Conservation (phyloP, 2,329 filamentous ascomycete genomes). For the Hypocrella siamensis region DNA sequence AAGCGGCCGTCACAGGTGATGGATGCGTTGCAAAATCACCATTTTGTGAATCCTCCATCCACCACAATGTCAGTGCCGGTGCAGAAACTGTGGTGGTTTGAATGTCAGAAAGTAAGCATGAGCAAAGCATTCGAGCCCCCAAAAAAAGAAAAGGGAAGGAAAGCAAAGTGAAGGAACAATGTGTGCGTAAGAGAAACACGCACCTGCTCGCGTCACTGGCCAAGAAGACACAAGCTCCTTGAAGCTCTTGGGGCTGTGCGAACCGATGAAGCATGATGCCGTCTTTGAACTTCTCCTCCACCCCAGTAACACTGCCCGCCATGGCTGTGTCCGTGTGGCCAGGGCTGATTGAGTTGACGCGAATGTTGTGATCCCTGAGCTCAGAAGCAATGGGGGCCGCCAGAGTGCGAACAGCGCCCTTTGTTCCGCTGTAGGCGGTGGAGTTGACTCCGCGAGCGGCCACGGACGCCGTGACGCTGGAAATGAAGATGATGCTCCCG, state of each 20-base stretch:
- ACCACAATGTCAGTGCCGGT: constrained; percentile 29
- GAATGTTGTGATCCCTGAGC: constrained; percentile 21
- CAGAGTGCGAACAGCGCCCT: constrained; percentile 11
- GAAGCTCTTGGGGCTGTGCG: constrained; percentile 32
- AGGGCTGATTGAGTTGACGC: constrained; percentile 30
- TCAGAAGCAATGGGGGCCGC: constrained; percentile 11
- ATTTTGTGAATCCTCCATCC: constrained; percentile 25
- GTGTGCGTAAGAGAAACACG: constrained; percentile 7
- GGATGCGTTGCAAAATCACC: too few species aligned
- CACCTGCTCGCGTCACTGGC: constrained; percentile 30
- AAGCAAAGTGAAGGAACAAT: neutral
- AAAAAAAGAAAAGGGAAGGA: neutral
- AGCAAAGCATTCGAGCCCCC: neutral
- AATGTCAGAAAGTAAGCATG: neutral
- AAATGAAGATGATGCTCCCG: constrained; percentile 36
- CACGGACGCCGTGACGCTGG: constrained; percentile 35
- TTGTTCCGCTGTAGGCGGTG: constrained; percentile 15
- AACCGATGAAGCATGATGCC: constrained; percentile 31
- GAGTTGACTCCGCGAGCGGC: constrained; percentile 31
- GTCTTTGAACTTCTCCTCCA: constrained; percentile 30
- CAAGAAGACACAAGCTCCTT: constrained; percentile 29
- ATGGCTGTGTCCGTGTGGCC: constrained; percentile 26
- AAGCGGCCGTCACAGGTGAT: too few species aligned
- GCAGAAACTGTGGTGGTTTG: constrained; percentile 12
- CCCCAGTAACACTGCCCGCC: constrained; percentile 27